These are phyloP conservation scores for Coniophora puteana DNA, from an alignment of 1,284 basidiomycete genomes.

Conservation along the genomic window DNA sequence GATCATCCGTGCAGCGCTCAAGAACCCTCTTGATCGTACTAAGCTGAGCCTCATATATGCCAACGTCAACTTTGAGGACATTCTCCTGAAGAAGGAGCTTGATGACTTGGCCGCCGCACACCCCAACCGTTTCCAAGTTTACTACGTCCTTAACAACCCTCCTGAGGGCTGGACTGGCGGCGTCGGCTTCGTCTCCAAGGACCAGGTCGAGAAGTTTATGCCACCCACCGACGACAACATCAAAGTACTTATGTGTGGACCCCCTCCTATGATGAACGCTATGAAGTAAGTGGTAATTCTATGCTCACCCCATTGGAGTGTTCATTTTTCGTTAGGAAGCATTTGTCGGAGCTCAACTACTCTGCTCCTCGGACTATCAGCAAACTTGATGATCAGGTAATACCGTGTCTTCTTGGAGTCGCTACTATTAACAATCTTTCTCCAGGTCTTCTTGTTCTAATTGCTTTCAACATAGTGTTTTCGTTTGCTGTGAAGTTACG, in stretches of 20 bases:
- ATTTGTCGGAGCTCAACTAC: slow-evolving; percentile 86
- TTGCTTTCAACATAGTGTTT: no score
- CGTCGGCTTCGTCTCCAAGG: slow-evolving; percentile 89
- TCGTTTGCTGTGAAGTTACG: no score
- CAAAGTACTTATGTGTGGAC: slow-evolving; percentile 88
- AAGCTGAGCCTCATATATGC: slow-evolving; percentile 89
- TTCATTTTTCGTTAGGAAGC: slow-evolving; percentile 54
- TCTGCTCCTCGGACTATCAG: slow-evolving; percentile 86
- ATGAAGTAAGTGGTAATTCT: slow-evolving; percentile 76
- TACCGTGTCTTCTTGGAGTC: slow-evolving; percentile 8
- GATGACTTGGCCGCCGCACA: slow-evolving; percentile 74
- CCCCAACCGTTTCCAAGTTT: slow-evolving; percentile 73
- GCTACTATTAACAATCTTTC: slow-evolving; percentile 6
- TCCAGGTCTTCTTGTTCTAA: slow-evolving; percentile 66
- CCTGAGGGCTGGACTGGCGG: slow-evolving; percentile 86
- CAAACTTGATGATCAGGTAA: slow-evolving; percentile 88
- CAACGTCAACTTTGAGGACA: slow-evolving; percentile 88
- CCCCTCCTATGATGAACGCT: slow-evolving; percentile 94
- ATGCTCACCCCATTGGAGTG: neutral
- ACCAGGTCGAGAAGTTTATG: slow-evolving; percentile 83
- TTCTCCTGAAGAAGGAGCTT: slow-evolving; percentile 85
- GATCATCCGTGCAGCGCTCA: slow-evolving; percentile 87
- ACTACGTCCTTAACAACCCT: slow-evolving; percentile 93
- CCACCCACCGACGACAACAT: slow-evolving; percentile 61
- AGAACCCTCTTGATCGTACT: slow-evolving; percentile 84